Percentiles rank a stretch among this genome's conserved stretches.
Evolutionary conservation across 148 eudicot genomes (phyloP).

Genomic region (Silene uniflora): DNA sequence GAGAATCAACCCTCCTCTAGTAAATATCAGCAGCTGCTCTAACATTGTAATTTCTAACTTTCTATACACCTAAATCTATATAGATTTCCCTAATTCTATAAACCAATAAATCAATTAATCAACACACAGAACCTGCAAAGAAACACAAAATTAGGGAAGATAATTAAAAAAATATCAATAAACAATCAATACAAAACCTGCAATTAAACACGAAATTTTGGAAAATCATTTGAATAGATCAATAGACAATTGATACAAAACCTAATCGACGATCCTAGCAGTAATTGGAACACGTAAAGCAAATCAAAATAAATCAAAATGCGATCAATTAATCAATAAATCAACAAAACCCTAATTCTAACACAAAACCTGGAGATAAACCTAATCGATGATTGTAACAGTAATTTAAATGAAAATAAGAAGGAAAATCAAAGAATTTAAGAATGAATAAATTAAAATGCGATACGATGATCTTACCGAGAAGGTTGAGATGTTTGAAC

Average conservation of each 20-base stretch:
- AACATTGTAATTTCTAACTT: conserved; percentile 44
- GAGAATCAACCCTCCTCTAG: conserved; percentile 96
- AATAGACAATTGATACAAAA: too few relatives aligned
- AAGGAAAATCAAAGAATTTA: neutral
- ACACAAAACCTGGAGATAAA: neutral
- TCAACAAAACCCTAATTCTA: neutral
- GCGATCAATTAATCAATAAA: neutral
- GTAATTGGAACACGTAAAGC: too few relatives aligned
- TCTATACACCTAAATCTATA: neutral
- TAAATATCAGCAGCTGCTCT: conserved; percentile 88
- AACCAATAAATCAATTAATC: neutral
- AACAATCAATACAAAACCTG: too few relatives aligned
- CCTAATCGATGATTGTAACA: neutral
- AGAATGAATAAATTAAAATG: neutral
- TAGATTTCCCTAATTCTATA: neutral
- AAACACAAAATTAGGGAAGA: neutral
- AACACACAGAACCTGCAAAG: conserved; percentile 1
- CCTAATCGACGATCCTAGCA: conserved; percentile 31
- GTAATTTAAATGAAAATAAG: neutral
- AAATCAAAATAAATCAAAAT: too few relatives aligned
- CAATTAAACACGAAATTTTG: too few relatives aligned
- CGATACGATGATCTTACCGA: neutral
- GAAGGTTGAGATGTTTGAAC: neutral
- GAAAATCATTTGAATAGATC: too few relatives aligned
- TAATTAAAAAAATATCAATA: too few relatives aligned